Base-by-base conservation (phyloP, 1,284 basidiomycete genomes). In the Kalmanozyma brasiliensis region DNA sequence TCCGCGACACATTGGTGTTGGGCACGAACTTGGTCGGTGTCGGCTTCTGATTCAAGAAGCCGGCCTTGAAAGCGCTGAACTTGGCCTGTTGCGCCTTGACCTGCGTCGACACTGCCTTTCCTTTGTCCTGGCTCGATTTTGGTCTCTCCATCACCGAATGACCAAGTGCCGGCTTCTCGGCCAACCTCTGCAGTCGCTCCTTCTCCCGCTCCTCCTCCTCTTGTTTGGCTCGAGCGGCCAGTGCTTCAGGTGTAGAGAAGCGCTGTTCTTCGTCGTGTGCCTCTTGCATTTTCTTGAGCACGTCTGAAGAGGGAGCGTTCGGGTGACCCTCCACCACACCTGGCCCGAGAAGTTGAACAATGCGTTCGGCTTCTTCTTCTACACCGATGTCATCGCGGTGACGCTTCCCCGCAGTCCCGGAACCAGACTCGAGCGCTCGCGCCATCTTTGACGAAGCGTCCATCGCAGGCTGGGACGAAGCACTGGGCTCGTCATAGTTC, bases 281-380 rank as follows among this genome's bases (percentile, higher is more conserved):
- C 23, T 70, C 49, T 49, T 71, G 68, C 68, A 71, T 65, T 58
- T 64, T 51, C 19, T 30, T 49, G 20, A 67, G 41, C 35, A 67
- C 49, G 19, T 75, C 57, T 2, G 55, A 4, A 11, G 59, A 45
- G 8, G 69, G 69, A 0, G 74, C 77, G 40, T 51, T 65, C 9
- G 76, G 76, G 41, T 78, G 77, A 2, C 78, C 78, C 26, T 66
- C 58, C 32, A 80, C 76, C 16, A 79, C 62, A 34, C 72, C 66
- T 0, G 76, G 68, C 1, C 79, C 79, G 20, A 81, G 61, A 23
- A 81, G 48, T 20, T 76, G 55, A 17, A 81, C 65, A 20, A 81
- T 78, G 4, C 67, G 55, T n/a, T 70, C 70, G 1, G 79, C 79
- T 40, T 81, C 79, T 37, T 79, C 73, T 30, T 77, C 74, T 2